These are phyloP conservation scores for Nicotiana knightiana DNA, from an alignment of 257 asterid species.

Conservation along the genomic window DNA sequence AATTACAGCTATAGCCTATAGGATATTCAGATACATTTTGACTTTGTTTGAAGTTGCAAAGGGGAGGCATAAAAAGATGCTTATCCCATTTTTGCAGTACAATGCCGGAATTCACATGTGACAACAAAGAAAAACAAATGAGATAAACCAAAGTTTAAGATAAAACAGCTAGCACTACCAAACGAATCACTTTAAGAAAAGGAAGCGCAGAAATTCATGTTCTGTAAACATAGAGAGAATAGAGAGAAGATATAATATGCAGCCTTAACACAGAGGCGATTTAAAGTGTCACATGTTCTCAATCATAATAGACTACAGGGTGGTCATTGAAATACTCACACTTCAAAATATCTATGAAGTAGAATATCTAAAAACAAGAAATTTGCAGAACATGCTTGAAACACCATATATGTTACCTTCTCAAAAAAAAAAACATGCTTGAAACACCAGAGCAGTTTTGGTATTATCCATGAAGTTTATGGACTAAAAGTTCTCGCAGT, in stretches of 20 bases:
- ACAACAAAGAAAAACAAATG: background rate
- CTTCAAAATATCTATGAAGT: background rate
- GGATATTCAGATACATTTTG: background rate
- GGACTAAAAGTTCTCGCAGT: background rate
- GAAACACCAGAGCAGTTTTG: background rate
- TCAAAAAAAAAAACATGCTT: no score
- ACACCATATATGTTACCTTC: background rate
- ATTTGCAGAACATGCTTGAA: background rate
- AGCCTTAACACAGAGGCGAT: background rate
- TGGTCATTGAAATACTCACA: background rate
- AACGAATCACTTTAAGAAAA: background rate
- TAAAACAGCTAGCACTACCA: background rate
- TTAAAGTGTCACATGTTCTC: background rate
- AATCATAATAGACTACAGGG: background rate
- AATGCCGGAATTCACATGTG: background rate
- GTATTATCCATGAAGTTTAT: background rate
- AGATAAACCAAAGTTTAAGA: background rate
- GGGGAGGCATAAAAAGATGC: background rate
- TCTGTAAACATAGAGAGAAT: background rate
- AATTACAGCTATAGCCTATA: background rate
- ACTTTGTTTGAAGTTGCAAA: background rate
- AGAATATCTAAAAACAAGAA: background rate
- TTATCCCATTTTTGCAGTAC: background rate
- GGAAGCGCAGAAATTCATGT: background rate
- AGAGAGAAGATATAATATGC: background rate